Evolutionary conservation across 805 yeast genomes (phyloP), one percentile per base, ranked within the genome.

Genomic region (Jamesozyma piceae): DNA sequence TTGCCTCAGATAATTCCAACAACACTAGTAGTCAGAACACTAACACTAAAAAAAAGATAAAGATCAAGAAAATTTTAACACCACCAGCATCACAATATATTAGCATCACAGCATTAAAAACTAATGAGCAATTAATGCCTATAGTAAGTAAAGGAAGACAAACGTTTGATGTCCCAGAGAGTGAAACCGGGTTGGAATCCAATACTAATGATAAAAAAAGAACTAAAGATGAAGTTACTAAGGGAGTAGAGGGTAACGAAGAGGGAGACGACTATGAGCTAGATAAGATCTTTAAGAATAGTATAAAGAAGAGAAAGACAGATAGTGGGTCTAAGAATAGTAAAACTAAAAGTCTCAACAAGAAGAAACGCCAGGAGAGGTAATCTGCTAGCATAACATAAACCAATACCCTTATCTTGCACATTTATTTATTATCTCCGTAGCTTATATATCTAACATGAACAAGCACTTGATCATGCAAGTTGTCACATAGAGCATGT

Each of bases 11-110:
- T 4, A 34, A 28, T 15, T 29, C 11, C 11, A 19, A 36, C 5
- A 26, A 34, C 9, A 31, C 37, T 11, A 44, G 38, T 21, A 48
- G 27, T 6, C n/a, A n/a, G n/a, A n/a, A n/a, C n/a, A 8, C 24
- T 5, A 14, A 10, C 13, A 14, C 20, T 11, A 70, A 29, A 75
- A 72, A 19, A 69, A 64, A 31, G 56, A 57, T n/a, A 60, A 53
- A 20, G 63, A 56, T 20, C 57, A 56, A 45, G 52, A 33, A 26
- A 35, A n/a, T 22, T 5, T 14, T 33, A 3, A 34, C 10, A 8
- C 18, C 35, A 17, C 27, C 37, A 5, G 43, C 35, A 2, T 10
- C 39, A 2, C 34, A 34, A 15, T 30, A 38, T 18, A 32, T 43
- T 11, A 35, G 45, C 20, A 28, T 43, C 18, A 43, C 45, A 3